Conservation (phyloP, 2,329 filamentous ascomycete genomes). For the Venturia carpophila region DNA sequence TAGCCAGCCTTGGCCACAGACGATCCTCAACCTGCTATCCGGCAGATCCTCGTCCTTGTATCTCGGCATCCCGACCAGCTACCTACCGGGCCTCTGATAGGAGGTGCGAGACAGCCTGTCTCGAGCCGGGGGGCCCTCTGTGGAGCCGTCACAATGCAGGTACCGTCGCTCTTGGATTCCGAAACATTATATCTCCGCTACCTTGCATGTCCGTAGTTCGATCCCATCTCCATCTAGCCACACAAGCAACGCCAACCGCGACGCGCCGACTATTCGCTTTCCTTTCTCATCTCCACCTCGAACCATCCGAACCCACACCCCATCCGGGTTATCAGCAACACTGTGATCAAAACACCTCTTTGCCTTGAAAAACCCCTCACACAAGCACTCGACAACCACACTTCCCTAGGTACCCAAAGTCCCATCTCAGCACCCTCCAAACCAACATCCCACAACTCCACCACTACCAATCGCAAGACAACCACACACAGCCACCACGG, state of each 20-base stretch:
- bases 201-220: background rate
- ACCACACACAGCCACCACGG: too few species aligned
- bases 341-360: too few species aligned
- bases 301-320: too few species aligned
- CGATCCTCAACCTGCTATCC: background rate
- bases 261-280: background rate
- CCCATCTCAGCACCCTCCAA: too few species aligned
- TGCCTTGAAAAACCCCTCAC: too few species aligned
- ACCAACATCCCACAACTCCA: too few species aligned
- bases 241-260: background rate
- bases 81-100: background rate
- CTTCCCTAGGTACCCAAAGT: too few species aligned
- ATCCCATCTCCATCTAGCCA: background rate
- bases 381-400: too few species aligned
- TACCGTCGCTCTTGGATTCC: background rate
- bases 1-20: background rate
- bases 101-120: background rate
- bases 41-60: background rate
- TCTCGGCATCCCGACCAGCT: background rate
- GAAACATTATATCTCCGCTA: background rate
- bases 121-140: background rate
- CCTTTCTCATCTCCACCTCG: background rate
- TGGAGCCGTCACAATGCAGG: background rate
- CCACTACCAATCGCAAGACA: too few species aligned
- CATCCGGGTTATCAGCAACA: too few species aligned